Base-by-base conservation (phyloP, 139 green algal species). In the Helicosporidium sp. region DNA sequence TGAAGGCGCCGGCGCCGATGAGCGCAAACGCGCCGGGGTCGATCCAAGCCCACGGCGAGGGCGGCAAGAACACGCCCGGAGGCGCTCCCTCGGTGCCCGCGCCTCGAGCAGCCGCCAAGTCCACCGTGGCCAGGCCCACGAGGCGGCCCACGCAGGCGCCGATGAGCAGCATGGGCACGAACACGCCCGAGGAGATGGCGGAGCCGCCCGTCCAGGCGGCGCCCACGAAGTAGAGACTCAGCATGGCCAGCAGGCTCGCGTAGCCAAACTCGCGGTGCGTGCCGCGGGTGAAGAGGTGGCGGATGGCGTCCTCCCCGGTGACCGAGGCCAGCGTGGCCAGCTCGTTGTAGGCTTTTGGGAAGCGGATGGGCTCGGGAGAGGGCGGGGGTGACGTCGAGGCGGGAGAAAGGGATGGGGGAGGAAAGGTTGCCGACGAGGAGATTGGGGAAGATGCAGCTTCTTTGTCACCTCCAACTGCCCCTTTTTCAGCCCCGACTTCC, bases 311-410 rank as follows among this genome's bases (percentile, higher is more conserved):
- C 51, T 92, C 82, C 16, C 81, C 81, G 27, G 67, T 62, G 1
- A 74, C 68, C 27, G 49, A 59, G 55, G 85, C 75, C 28, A 92
- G 69, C 3, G 78, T 88, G 24, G 82, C 80, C 45, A 92, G 62
- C 61, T 85, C 72, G 63, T 92, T 92, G 70, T 91, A 92, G 18
- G n/a, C n/a, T n/a, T n/a, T n/a, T n/a, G n/a, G n/a, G n/a, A n/a
- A n/a, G n/a, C n/a, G n/a, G n/a, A n/a, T n/a, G n/a, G n/a, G n/a
- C n/a, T n/a, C n/a, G n/a, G n/a, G n/a, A n/a, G n/a, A n/a, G n/a
- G n/a, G n/a, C n/a, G n/a, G n/a, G n/a, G n/a, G n/a, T n/a, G n/a
- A n/a, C n/a, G n/a, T n/a, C n/a, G n/a, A n/a, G n/a, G n/a, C n/a
- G n/a, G n/a, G 31, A 37, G 31, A 13, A 37, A 15, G 70, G 53